A percentile compares a stretch with the other conserved stretches of the same genome.
Evolutionary conservation across 1,284 basidiomycete species (phyloP).

Genomic region (Ceratobasidium sp.): DNA sequence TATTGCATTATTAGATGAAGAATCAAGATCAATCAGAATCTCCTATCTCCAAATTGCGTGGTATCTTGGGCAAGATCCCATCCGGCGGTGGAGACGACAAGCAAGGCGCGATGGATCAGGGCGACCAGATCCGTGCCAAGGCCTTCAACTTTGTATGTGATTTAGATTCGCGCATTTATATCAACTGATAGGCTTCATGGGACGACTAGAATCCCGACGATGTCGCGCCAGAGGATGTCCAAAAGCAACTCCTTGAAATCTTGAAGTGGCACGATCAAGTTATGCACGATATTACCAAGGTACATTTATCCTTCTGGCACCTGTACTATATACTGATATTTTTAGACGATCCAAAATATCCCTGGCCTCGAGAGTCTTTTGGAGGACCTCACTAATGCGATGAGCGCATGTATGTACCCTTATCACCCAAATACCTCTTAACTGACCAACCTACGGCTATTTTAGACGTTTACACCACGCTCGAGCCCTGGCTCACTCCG

Average conservation of each 20-base stretch:
- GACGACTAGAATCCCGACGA: slow-evolving; percentile 52
- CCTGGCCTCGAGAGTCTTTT: slow-evolving; percentile 73
- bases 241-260: slow-evolving; percentile 68
- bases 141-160: slow-evolving; percentile 61
- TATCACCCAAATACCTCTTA: slow-evolving; percentile 39
- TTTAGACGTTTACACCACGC: slow-evolving; percentile 71
- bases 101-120: slow-evolving; percentile 59
- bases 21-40: slow-evolving; percentile 48
- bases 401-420: slow-evolving; percentile 67
- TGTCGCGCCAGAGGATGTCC: slow-evolving; percentile 72
- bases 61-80: slow-evolving; percentile 60
- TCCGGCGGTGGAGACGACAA: slow-evolving; percentile 55
- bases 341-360: slow-evolving; percentile 64
- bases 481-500: slow-evolving; percentile 70
- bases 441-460: slow-evolving; percentile 2
- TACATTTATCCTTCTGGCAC: slow-evolving; percentile 19
- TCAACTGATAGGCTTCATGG: slow-evolving; percentile 35
- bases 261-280: slow-evolving; percentile 76
- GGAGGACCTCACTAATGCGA: slow-evolving; percentile 66
- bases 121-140: slow-evolving; percentile 60
- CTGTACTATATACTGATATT: slow-evolving; percentile 49
- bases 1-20: slow-evolving; percentile 47
- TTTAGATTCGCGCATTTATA: background rate
- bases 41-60: slow-evolving; percentile 55
- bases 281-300: slow-evolving; percentile 57